Percentiles rank a stretch among this genome's conserved stretches.
Evolutionary conservation across 257 asterid genomes (phyloP).

Genomic region (Nicotiana knightiana): DNA sequence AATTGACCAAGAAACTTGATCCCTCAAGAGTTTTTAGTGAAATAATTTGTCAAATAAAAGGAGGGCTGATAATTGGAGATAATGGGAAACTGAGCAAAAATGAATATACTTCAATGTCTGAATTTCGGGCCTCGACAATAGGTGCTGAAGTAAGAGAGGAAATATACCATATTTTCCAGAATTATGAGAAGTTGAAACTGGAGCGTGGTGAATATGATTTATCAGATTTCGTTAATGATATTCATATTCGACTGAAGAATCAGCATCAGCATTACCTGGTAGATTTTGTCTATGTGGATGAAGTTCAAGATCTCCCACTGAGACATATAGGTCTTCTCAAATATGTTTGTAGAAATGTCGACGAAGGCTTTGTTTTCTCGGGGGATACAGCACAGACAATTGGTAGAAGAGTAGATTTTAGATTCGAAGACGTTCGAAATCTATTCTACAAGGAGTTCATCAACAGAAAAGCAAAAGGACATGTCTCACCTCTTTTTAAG

Average conservation of each 20-base stretch:
- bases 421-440: constrained; percentile 51
- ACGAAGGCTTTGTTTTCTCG: constrained; percentile 51
- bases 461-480: constrained; percentile 30
- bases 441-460: constrained; percentile 46
- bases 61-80: constrained; percentile 34
- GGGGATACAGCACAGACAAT: constrained; percentile 66
- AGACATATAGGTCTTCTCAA: constrained; percentile 44
- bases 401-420: constrained; percentile 49
- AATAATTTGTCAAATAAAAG: constrained; percentile 60
- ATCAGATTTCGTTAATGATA: constrained; percentile 49
- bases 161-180: constrained; percentile 38
- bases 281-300: constrained; percentile 65
- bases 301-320: constrained; percentile 54
- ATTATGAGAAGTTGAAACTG: constrained; percentile 50
- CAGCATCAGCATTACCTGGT: constrained; percentile 26
- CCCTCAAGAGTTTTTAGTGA: constrained; percentile 50
- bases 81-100: constrained; percentile 28
- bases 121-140: constrained; percentile 34
- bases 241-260: constrained; percentile 36
- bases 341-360: constrained; percentile 40
- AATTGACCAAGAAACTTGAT: constrained; percentile 38
- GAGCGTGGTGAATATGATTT: constrained; percentile 44
- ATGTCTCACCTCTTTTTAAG: constrained; percentile 27
- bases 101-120: constrained; percentile 35
- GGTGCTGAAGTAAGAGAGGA: constrained; percentile 22